Conservation (phyloP, 2,329 filamentous ascomycete species). For the Fusarium sp. region DNA sequence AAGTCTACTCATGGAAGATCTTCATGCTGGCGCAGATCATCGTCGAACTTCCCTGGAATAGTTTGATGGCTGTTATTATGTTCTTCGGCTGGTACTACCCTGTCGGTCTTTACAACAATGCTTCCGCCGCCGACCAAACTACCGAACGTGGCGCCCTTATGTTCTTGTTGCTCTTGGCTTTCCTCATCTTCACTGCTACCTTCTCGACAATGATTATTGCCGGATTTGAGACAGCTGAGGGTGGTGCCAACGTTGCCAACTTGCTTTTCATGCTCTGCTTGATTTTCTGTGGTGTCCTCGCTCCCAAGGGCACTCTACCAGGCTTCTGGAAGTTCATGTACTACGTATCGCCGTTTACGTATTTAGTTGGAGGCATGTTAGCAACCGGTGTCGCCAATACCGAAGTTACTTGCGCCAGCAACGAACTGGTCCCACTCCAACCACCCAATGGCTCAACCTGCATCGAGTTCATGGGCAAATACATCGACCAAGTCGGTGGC, state of each 20-base stretch:
- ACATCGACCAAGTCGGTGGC: slow-evolving; percentile 64
- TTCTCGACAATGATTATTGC: slow-evolving; percentile 84
- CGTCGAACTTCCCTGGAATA: slow-evolving; percentile 89
- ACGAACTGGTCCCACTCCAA: slow-evolving; percentile 76
- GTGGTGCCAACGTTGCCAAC: slow-evolving; percentile 75
- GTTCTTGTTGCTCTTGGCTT: slow-evolving; percentile 81
- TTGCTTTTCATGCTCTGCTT: slow-evolving; percentile 74
- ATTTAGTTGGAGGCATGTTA: slow-evolving; percentile 81
- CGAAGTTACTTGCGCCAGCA: slow-evolving; percentile 73
- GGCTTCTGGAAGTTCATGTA: slow-evolving; percentile 68
- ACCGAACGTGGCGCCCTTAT: slow-evolving; percentile 80
- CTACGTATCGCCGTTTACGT: slow-evolving; percentile 84
- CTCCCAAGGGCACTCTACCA: slow-evolving; percentile 63
- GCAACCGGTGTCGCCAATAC: slow-evolving; percentile 78
- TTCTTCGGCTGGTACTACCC: slow-evolving; percentile 90
- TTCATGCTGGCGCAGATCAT: slow-evolving; percentile 88
- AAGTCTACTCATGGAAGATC: slow-evolving; percentile 86
- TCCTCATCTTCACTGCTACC: slow-evolving; percentile 84
- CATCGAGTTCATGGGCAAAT: slow-evolving; percentile 67
- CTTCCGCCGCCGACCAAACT: slow-evolving; percentile 70
- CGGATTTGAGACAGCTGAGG: slow-evolving; percentile 74
- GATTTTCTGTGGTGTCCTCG: slow-evolving; percentile 50
- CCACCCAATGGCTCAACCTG: slow-evolving; percentile 72
- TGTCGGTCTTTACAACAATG: slow-evolving; percentile 80
- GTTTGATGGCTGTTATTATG: slow-evolving; percentile 80